Percentiles rank a stretch among this genome's conserved stretches.
Evolutionary conservation across 768 basidiomycete species (phyloP).

Genomic region (Guyanaporus albipodus): DNA sequence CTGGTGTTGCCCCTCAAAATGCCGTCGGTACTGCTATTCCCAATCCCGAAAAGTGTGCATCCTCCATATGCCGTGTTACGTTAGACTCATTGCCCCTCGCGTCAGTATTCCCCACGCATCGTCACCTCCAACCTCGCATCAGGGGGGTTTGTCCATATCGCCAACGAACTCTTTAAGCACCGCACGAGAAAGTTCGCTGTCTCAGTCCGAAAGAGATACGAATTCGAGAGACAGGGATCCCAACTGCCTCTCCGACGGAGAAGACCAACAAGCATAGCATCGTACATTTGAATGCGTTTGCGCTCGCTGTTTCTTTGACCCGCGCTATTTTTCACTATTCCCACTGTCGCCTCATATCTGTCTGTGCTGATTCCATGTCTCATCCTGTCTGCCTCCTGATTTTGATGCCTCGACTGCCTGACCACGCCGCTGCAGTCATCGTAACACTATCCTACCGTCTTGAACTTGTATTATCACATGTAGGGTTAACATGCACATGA

Average conservation of each 20-base stretch:
- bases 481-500: slow-evolving; percentile 22
- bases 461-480: slow-evolving; percentile 29
- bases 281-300: slow-evolving; percentile 1
- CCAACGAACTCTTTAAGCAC: slow-evolving; percentile 70
- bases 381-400: slow-evolving; percentile 8
- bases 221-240: slow-evolving; percentile 12
- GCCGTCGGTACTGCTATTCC: slow-evolving; percentile 95
- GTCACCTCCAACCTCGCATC: slow-evolving; percentile 54
- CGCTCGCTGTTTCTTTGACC: slow-evolving; percentile 4
- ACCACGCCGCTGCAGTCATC: slow-evolving; percentile 11
- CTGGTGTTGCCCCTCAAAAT: slow-evolving; percentile 83
- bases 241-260: slow-evolving; percentile 7
- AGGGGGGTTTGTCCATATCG: slow-evolving; percentile 60
- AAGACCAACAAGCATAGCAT: slow-evolving; percentile 15
- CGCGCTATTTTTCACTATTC: slow-evolving; percentile 19
- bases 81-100: background rate
- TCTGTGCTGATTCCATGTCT: slow-evolving; percentile 14
- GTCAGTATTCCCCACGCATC: slow-evolving; percentile 87
- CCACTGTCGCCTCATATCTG: slow-evolving; percentile 22
- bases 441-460: slow-evolving; percentile 22
- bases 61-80: background rate
- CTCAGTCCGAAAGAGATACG: slow-evolving; percentile 24
- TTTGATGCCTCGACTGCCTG: slow-evolving; percentile 17
- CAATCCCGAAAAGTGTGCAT: slow-evolving; percentile 89
- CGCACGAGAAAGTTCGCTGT: slow-evolving; percentile 54